Percentiles rank a stretch among this genome's conserved stretches.
Conservation (phyloP, 2,329 filamentous ascomycete species). For the Mollisia scopiformis region DNA sequence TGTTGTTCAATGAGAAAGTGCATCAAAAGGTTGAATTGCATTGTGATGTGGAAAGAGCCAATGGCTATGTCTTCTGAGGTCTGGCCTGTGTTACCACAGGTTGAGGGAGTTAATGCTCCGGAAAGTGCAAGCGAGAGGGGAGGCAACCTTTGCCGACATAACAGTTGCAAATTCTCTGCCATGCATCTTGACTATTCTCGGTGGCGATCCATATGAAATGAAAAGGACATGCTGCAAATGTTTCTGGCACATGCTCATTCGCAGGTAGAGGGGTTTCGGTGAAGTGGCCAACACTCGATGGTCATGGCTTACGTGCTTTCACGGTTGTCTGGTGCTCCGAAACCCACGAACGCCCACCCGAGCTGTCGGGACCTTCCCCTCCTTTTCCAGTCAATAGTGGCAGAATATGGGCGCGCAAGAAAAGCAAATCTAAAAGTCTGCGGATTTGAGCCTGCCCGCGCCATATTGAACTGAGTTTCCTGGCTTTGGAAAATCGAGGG, state of each 20-base stretch:
- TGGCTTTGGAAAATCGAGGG: not conserved
- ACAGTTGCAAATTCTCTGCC: not conserved
- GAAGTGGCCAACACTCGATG: too few relatives aligned
- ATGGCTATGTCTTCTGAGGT: too few relatives aligned
- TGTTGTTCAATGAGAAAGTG: too few relatives aligned
- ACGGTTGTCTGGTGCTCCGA: not conserved
- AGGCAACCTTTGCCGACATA: not conserved
- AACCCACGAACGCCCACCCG: not conserved
- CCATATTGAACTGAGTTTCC: not conserved
- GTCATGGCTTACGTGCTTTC: too few relatives aligned
- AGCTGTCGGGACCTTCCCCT: not conserved
- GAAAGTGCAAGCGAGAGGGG: not conserved
- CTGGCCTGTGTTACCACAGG: too few relatives aligned
- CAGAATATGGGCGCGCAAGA: not conserved
- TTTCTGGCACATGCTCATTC: too few relatives aligned
- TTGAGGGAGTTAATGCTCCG: not conserved
- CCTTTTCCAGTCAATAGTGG: not conserved
- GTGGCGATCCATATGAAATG: too few relatives aligned
- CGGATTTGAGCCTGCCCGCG: not conserved
- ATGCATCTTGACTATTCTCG: not conserved
- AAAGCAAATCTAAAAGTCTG: not conserved
- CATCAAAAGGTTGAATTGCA: too few relatives aligned
- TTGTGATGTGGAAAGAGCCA: too few relatives aligned
- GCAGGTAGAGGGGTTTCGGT: too few relatives aligned
- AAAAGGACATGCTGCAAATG: too few relatives aligned